Conservation (phyloP, 805 yeast genomes). For the Komagataella ulmi region DNA sequence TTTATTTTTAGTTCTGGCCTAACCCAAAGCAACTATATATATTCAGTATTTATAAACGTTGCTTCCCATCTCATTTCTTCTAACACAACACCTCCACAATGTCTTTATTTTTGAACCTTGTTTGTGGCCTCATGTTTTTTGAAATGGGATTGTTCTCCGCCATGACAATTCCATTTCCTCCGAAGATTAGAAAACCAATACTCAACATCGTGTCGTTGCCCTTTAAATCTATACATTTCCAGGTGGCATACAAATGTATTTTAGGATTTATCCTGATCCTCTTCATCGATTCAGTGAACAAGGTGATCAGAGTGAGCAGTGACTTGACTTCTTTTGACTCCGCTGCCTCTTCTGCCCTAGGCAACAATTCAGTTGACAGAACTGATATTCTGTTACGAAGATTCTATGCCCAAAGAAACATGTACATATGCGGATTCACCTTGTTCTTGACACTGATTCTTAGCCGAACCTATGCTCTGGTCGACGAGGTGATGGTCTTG, state of each 20-base stretch:
- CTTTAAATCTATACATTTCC: slow-evolving; percentile 56
- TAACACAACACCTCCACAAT: background rate
- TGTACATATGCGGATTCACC: slow-evolving; percentile 92
- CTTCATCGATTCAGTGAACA: slow-evolving; percentile 79
- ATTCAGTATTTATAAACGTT: background rate
- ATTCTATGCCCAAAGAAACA: slow-evolving; percentile 92
- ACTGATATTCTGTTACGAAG: slow-evolving; percentile 81
- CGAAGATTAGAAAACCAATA: slow-evolving; percentile 54
- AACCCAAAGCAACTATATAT: background rate
- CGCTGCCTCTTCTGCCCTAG: background rate
- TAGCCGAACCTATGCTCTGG: slow-evolving; percentile 72
- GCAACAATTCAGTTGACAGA: slow-evolving; percentile 32
- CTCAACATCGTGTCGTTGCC: slow-evolving; percentile 53
- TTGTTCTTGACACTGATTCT: slow-evolving; percentile 78
- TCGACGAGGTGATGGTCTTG: slow-evolving; percentile 54
- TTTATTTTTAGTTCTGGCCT: background rate
- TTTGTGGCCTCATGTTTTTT: background rate
- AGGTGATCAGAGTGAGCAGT: slow-evolving; percentile 55
- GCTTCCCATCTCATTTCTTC: background rate
- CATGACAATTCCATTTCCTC: slow-evolving; percentile 79
- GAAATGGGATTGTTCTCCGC: slow-evolving; percentile 74
- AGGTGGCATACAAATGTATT: slow-evolving; percentile 67
- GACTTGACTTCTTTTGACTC: slow-evolving; percentile 31
- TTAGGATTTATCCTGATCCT: slow-evolving; percentile 73
- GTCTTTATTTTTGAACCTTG: background rate